Evolutionary conservation across 371 early-diverging fungal genomes (phyloP).

Genomic region (Capillidium rhysosporum): DNA sequence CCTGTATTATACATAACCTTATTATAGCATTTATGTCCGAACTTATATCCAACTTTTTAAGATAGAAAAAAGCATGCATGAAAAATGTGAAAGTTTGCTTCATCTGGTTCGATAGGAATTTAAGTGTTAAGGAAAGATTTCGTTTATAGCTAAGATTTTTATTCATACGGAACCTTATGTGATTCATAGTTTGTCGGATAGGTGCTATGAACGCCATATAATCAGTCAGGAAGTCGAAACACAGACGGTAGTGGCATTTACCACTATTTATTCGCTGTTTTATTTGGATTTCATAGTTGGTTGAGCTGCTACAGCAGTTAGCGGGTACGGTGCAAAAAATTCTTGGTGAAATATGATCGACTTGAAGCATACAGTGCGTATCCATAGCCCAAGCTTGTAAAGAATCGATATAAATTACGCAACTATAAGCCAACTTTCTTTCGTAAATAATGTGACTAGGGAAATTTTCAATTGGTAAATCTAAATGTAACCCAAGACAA

Average conservation of each 20-base stretch:
- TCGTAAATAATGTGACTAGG: not conserved
- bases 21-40: not conserved
- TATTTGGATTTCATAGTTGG: not conserved
- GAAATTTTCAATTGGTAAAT: not conserved
- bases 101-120: no score
- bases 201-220: not conserved
- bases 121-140: no score
- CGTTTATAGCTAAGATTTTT: not conserved
- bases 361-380: not conserved
- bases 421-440: constrained; percentile 4
- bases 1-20: not conserved
- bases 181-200: not conserved
- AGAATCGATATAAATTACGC: not conserved
- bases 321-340: not conserved
- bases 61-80: not conserved
- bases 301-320: no score
- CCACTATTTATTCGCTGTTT: no score
- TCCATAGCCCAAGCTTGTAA: constrained; percentile 4
- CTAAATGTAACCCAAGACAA: not conserved
- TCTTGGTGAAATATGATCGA: not conserved
- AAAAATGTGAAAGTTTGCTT: no score
- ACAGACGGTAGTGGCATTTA: no score
- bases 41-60: not conserved
- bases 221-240: not conserved
- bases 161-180: not conserved